A percentile compares a stretch with the other conserved stretches of the same genome.
Evolutionary conservation across 495 filamentous ascomycete genomes (phyloP).

Genomic region (Xylaria bambusicola): DNA sequence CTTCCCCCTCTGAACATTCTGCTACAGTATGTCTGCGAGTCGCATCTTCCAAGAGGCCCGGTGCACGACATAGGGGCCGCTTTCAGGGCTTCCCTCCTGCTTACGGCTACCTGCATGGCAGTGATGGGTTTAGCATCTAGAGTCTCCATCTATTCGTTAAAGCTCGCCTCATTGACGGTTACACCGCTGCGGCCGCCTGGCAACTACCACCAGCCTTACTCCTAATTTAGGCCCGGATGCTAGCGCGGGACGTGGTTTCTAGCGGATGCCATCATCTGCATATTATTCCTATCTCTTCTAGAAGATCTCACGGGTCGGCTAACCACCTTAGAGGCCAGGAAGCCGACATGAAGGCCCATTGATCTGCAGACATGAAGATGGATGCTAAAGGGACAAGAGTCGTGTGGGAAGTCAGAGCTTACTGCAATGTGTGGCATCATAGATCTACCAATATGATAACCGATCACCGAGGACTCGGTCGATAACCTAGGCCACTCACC

Average conservation of each 20-base stretch:
- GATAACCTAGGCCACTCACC: not conserved
- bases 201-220: constrained; percentile 16
- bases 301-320: constrained; percentile 30
- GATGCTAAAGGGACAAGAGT: constrained; percentile 5
- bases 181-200: constrained; percentile 17
- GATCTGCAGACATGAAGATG: constrained; percentile 1
- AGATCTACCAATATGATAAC: constrained; percentile 11
- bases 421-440: constrained; percentile 7
- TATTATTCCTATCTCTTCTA: constrained; percentile 28
- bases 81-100: constrained; percentile 29
- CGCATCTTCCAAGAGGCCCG: constrained; percentile 24
- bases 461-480: constrained; percentile 1
- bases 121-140: constrained; percentile 10
- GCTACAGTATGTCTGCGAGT: constrained; percentile 11
- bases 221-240: constrained; percentile 18
- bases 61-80: constrained; percentile 30
- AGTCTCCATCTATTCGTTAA: constrained; percentile 18
- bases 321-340: constrained; percentile 13
- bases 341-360: constrained; percentile 11
- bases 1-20: not conserved
- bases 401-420: constrained; percentile 1
- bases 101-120: constrained; percentile 32
- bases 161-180: constrained; percentile 21
- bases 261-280: constrained; percentile 26
- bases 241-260: constrained; percentile 9